A percentile compares a stretch with the other conserved stretches of the same genome.
Conservation (phyloP, 2,329 filamentous ascomycete genomes). For the Ophiocordyceps camponoti-saundersi region DNA sequence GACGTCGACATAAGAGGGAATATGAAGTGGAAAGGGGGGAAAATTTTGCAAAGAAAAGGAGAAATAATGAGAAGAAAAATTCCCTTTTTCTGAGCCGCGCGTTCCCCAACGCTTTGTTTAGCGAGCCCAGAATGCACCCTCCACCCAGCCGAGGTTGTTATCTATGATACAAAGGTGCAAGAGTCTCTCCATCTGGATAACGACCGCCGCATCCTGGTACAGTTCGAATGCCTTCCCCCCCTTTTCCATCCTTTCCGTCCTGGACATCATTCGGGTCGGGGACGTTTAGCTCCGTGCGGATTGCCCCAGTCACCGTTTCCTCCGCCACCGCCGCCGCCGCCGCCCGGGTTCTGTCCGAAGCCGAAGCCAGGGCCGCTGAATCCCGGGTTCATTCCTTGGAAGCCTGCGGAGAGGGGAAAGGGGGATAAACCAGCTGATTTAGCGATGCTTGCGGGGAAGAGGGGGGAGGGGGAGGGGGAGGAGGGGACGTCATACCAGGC, state of each 20-base stretch:
- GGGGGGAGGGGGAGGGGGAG: not conserved
- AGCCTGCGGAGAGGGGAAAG: conserved; percentile 24
- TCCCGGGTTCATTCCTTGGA: conserved; percentile 50
- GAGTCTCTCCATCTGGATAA: not conserved
- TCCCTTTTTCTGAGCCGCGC: not conserved
- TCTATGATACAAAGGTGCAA: not conserved
- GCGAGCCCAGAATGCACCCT: not conserved
- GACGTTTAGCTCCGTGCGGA: conserved; percentile 65
- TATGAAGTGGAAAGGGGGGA: not conserved
- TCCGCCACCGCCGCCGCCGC: conserved; percentile 8
- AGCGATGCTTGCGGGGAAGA: too few relatives aligned
- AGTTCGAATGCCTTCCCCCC: too few relatives aligned
- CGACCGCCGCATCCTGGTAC: not conserved
- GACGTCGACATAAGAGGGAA: too few relatives aligned
- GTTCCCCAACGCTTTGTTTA: not conserved
- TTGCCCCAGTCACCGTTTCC: conserved; percentile 52
- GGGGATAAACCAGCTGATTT: conserved; percentile 4
- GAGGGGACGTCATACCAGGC: conserved; percentile 12
- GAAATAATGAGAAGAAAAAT: not conserved
- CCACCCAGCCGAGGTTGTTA: not conserved
- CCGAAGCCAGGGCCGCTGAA: conserved; percentile 51
- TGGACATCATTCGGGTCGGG: conserved; percentile 43
- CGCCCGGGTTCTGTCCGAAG: conserved; percentile 38
- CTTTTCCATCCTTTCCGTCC: not conserved
- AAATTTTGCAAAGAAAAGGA: not conserved